Evolutionary conservation across 192 early-diverging fungal species (phyloP).

Genomic region (Coemansia javaensis): DNA sequence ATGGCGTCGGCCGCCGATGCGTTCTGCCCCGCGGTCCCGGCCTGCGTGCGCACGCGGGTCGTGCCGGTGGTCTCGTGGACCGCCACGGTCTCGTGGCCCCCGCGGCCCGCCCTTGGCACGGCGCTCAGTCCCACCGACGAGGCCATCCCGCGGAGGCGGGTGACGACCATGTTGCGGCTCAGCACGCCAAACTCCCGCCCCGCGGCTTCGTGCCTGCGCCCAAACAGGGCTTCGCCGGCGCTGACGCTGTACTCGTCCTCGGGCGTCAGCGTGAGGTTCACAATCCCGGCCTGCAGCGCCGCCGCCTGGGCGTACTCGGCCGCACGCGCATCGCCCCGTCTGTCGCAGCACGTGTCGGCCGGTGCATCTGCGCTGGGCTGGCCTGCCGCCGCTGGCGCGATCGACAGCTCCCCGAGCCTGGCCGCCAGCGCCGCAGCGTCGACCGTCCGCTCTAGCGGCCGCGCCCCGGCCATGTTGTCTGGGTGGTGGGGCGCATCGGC

Average conservation of each 20-base stretch:
- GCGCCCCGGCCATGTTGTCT: conserved; percentile 4
- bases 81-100: conserved; percentile 8
- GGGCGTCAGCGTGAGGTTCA: conserved; percentile 37
- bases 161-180: conserved; percentile 2
- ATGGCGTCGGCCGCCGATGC: not conserved
- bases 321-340: not conserved
- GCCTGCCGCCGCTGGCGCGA: not conserved
- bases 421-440: conserved; percentile 2
- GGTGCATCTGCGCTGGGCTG: not conserved
- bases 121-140: conserved; percentile 21
- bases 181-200: not conserved
- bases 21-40: not conserved
- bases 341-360: not conserved
- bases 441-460: conserved; percentile 12
- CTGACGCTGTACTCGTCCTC: conserved; percentile 25
- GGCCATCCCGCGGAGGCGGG: conserved; percentile 9
- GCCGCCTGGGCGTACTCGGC: conserved; percentile 15
- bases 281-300: conserved; percentile 18
- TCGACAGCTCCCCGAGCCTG: conserved; percentile 1
- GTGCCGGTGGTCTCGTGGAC: conserved; percentile 28
- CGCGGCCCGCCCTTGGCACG: not conserved
- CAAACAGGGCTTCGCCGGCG: conserved; percentile 14
- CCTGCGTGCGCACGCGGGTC: conserved; percentile 1
- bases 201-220: not conserved
- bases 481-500: not conserved